phyloP scores from a whole-genome alignment of 257 asterid species.

The Solanum gracilifrons region DNA sequence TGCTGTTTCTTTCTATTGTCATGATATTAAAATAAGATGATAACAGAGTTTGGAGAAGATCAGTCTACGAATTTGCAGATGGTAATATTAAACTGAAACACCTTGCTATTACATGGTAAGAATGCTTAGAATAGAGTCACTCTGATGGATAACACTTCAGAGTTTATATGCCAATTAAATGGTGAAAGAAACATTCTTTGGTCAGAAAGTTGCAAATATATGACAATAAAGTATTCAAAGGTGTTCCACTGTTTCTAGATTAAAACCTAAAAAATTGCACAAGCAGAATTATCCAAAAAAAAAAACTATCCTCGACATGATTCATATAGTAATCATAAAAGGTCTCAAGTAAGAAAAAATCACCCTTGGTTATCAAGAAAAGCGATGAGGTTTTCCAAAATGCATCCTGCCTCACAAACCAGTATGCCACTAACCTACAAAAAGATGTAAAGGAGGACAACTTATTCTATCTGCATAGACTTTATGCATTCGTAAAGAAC shows the following conservation, averaged over 20 bases:
- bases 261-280: background rate
- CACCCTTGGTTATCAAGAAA: conserved; percentile 90
- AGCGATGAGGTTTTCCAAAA: conserved; percentile 83
- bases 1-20: background rate
- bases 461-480: background rate
- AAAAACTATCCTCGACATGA: background rate
- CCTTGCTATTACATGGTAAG: background rate
- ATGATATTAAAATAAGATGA: background rate
- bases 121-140: background rate
- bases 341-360: background rate
- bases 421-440: conserved; percentile 73
- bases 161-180: background rate
- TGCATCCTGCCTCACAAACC: conserved; percentile 99
- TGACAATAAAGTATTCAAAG: background rate
- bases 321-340: background rate
- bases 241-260: background rate
- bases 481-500: background rate
- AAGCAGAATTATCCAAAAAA: background rate
- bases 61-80: background rate
- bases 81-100: background rate
- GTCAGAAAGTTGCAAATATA: background rate
- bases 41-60: background rate
- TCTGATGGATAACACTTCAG: background rate
- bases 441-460: conserved; percentile 6
- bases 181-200: conserved; percentile 11